Base-by-base conservation (phyloP, 495 filamentous ascomycete species). In the Emericellopsis terricola region DNA sequence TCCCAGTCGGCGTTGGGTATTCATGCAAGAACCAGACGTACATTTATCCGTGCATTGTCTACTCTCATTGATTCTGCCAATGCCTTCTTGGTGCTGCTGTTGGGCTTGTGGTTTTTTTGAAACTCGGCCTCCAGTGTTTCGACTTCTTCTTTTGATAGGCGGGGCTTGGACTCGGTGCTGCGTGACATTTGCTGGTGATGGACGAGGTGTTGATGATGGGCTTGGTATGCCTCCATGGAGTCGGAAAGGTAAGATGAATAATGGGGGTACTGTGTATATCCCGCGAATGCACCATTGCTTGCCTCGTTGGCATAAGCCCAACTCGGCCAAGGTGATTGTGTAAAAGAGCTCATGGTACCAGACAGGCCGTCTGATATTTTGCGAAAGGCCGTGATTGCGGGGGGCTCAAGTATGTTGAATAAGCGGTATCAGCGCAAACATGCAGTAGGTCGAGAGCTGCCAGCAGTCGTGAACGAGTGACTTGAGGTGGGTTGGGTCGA, bases 91-190 rank as follows among this genome's bases (percentile, higher is more conserved):
- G 68, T 65, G 37, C 73, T 73, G 51, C 74, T 84, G 42, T 69
- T 80, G 2, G 81, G 81, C 52, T 85, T 87, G 28, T 71, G 73
- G 44, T 81, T 76, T 39, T 78, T 68, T 41, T 71, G 62, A 44
- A 85, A 87, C 30, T 83, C 72, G 14, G 66, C 60, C 45, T 87
- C 81, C 33, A 87, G 51, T 15, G 73, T 68, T 40, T 81, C 78
- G 17, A 84, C 73, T 59, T 87, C 81, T 37, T 84, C 80, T 54
- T 82, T 83, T 30, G 80, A 77, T 45, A 87, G 62, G 16, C 80
- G 65, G 9, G 81, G 78, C 30, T 69, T 69, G 4, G 65, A 63
- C 36, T 71, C 67, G 31, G 59, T 57, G 2, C 19, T 27, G 15
- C 36, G 36, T 4, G 33, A 15, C 33, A 35, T 35, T 15, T 35